A percentile compares a stretch with the other conserved stretches of the same genome.
These are phyloP conservation scores for Perkinsela sp. DNA, from an alignment of 208 protist species.

Conservation along the genomic window DNA sequence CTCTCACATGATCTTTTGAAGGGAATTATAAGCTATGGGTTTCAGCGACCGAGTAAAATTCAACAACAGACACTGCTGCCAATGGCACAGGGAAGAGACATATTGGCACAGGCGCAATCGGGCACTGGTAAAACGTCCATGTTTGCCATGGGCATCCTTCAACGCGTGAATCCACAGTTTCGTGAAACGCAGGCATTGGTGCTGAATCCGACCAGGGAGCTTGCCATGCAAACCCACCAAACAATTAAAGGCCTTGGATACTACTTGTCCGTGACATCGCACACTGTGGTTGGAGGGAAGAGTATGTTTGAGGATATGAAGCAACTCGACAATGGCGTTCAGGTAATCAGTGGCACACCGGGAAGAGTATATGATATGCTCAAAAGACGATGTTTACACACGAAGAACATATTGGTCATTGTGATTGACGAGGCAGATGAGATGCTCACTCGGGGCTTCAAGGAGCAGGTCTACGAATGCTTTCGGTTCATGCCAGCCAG, in stretches of 20 bases:
- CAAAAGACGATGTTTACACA: slow-evolving; percentile 34
- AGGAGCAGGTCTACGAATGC: slow-evolving; percentile 93
- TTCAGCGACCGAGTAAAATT: slow-evolving; percentile 90
- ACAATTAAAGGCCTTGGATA: slow-evolving; percentile 72
- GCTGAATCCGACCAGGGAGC: slow-evolving; percentile 86
- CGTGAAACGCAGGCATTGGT: slow-evolving; percentile 78
- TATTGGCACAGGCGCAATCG: slow-evolving; percentile 91
- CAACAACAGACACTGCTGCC: slow-evolving; percentile 84
- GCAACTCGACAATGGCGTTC: slow-evolving; percentile 50
- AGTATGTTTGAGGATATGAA: slow-evolving; percentile 73
- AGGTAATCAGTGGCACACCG: slow-evolving; percentile 91
- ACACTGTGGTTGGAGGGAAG: slow-evolving; percentile 63
- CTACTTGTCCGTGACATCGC: slow-evolving; percentile 59
- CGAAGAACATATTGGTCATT: slow-evolving; percentile 60
- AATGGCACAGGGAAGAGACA: slow-evolving; percentile 54
- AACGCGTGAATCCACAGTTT: slow-evolving; percentile 31
- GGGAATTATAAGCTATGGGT: slow-evolving; percentile 92
- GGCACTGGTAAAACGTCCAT: slow-evolving; percentile 94
- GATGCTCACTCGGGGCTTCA: slow-evolving; percentile 94
- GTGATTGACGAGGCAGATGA: slow-evolving; percentile 97
- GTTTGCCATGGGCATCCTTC: slow-evolving; percentile 73
- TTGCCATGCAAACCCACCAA: slow-evolving; percentile 82
- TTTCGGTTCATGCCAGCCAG: slow-evolving; percentile 69
- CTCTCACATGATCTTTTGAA: slow-evolving; percentile 46
- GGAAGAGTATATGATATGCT: slow-evolving; percentile 93